Evolutionary conservation across 2,329 filamentous ascomycete genomes (phyloP).

Genomic region (Pseudogymnoascus sp.): DNA sequence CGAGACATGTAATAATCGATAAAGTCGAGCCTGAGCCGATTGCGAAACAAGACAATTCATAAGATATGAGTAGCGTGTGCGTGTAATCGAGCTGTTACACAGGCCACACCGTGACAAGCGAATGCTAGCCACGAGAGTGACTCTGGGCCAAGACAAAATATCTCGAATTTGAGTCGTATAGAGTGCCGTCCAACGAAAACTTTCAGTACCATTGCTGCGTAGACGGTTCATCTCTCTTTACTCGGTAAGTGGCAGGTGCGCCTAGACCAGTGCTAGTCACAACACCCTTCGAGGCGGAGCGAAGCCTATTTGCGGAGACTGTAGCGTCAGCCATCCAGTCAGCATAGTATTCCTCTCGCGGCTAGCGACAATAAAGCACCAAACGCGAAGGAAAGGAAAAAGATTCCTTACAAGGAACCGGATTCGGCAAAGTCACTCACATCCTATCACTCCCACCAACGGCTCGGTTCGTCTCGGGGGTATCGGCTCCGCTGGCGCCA

Average conservation of each 20-base stretch:
- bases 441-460: conserved; percentile 84
- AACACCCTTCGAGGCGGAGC: conserved; percentile 71
- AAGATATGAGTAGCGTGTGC: conserved; percentile 28
- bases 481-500: conserved; percentile 51
- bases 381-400: conserved; percentile 79
- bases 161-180: conserved; percentile 26
- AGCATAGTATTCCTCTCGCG: conserved; percentile 64
- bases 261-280: conserved; percentile 39
- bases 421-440: conserved; percentile 68
- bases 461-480: conserved; percentile 67
- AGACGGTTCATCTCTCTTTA: conserved; percentile 44
- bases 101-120: conserved; percentile 24
- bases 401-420: conserved; percentile 74
- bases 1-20: conserved; percentile 31
- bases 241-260: conserved; percentile 42
- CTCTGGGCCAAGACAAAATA: conserved; percentile 26
- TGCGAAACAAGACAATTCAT: conserved; percentile 28
- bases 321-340: conserved; percentile 73
- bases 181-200: conserved; percentile 25
- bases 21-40: conserved; percentile 25
- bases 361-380: conserved; percentile 68
- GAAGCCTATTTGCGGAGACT: conserved; percentile 82
- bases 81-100: conserved; percentile 22
- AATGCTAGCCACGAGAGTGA: conserved; percentile 24
- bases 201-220: conserved; percentile 34